Base-by-base conservation (phyloP, 164 flowering plant species). In the Chimonanthus praecox region DNA sequence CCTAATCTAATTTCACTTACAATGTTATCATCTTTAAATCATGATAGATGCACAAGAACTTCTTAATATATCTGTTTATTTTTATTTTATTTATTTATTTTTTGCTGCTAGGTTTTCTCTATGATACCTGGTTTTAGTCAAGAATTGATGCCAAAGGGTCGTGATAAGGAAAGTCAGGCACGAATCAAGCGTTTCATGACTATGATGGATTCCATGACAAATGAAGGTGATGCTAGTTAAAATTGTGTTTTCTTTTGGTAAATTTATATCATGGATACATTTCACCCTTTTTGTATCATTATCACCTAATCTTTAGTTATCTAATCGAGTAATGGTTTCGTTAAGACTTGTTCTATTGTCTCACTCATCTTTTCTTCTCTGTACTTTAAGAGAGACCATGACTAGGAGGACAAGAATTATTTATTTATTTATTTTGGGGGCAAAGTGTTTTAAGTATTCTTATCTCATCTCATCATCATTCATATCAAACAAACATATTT, bases 151-250 rank as follows among this genome's bases (percentile, higher is more conserved):
- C 97, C 99, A 16, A 84, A 94, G 85, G 99, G 98, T 58, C 90
- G 82, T 54, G 99, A 96, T 78, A 92, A 94, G 80, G 98, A 94
- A 86, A 92, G 97, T 81, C 98, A 92, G 77, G 91, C 95, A 63
- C 92, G 94, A 84, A 85, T 94, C 72, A 94, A 96, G 82, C 92
- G 98, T 21, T 96, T 91, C 84, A 96, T 94, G 99, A 92, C 97
- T 70, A 94, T 96, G 87, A 96, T 96, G 99, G 99, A 96, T 75
- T 96, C 99, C 4, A 94, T 94, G 99, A 92, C 99, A 50, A 83
- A 92, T 84, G 94, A 90, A 86, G 98, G 98, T 78, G 80, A 63
- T 44, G 46, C 58, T 63, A 7, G 20, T 63, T 18, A 21, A 13
- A 33, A 33, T 21, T 63, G 66, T 18, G 45, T 8, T 63, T 66